phyloP scores from a whole-genome alignment of 768 basidiomycete genomes.

The Infundibulicybe gibba region DNA sequence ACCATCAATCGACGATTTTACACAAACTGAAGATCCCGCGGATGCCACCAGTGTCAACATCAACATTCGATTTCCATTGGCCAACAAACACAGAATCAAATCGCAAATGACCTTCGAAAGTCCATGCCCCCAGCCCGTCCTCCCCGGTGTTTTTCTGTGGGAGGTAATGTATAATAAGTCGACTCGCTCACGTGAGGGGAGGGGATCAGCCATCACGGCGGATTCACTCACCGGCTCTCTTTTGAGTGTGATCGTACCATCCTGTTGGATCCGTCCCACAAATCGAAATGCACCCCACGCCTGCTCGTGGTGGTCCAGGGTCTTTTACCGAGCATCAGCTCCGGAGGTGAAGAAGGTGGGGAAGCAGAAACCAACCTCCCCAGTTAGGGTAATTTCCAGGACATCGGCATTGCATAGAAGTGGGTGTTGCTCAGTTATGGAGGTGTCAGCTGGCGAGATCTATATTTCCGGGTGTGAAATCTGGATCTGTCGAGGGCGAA shows the following conservation, averaged over 20 bases:
- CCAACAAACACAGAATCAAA: constrained; percentile 50
- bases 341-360: neutral
- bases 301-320: constrained; percentile 45
- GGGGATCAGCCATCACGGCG: constrained; percentile 7
- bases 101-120: constrained; percentile 54
- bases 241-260: constrained; percentile 59
- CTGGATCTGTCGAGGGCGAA: too few relatives aligned
- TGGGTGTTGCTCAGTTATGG: too few relatives aligned
- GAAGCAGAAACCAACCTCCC: constrained; percentile 33
- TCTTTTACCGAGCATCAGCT: constrained; percentile 28
- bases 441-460: too few relatives aligned
- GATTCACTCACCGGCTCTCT: constrained; percentile 65
- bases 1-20: constrained; percentile 18
- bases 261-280: constrained; percentile 51
- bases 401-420: constrained; percentile 7
- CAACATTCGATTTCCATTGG: constrained; percentile 40
- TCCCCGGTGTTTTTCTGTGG: constrained; percentile 39
- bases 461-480: too few relatives aligned
- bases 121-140: constrained; percentile 43
- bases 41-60: constrained; percentile 27
- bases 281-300: constrained; percentile 69
- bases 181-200: neutral
- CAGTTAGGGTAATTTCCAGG: constrained; percentile 17
- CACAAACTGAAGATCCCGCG: constrained; percentile 58
- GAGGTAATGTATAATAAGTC: neutral